Base-by-base conservation (phyloP, 2,329 filamentous ascomycete species). In the Huntiella decipiens region DNA sequence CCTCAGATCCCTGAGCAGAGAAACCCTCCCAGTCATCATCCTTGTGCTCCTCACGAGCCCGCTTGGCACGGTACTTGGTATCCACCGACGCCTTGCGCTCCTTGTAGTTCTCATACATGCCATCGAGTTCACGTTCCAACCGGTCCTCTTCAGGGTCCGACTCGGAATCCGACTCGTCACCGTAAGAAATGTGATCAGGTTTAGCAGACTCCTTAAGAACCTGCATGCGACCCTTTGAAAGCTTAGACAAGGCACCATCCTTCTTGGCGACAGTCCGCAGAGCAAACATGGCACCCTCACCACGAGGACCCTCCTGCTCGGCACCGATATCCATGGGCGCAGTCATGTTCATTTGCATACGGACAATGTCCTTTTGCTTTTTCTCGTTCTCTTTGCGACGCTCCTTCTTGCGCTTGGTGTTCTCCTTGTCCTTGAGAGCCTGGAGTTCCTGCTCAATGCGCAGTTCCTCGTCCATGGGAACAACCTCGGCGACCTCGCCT, bases 301-400 rank as follows among this genome's bases (percentile, higher is more conserved):
- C 87, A 43, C 74, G 67, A 0, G 83, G 82, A 0, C 84, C 84
- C 17, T 73, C 65, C 61, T 91, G 85, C 58, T 94, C 91, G 64
- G 93, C 74, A 56, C 91, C 91, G 52, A 98, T 94, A 52, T 98
- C 91, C 69, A 85, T 91, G 5, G 91, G 91, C 1, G 86, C 82
- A 2, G 79, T 80, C 91, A 98, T 98, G 64, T 95, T 80, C 66
- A 98, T 77, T 61, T 98, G 91, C 80, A 98, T 81, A 32, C 91
- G 78, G n/a, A 93, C 71, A 50, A 96, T 85, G 53, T 96, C 91
- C 54, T 83, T 91, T 54, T 91, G 83, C 62, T 93, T 96, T 60
- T 77, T 77, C 61, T 98, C 91, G 53, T 98, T 98, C 50, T 93
- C 86, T 55, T 73, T 82, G 52, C 87, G 73, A 53, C 80, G 76